phyloP scores from a whole-genome alignment of 768 basidiomycete species.

The Russula sp. region DNA sequence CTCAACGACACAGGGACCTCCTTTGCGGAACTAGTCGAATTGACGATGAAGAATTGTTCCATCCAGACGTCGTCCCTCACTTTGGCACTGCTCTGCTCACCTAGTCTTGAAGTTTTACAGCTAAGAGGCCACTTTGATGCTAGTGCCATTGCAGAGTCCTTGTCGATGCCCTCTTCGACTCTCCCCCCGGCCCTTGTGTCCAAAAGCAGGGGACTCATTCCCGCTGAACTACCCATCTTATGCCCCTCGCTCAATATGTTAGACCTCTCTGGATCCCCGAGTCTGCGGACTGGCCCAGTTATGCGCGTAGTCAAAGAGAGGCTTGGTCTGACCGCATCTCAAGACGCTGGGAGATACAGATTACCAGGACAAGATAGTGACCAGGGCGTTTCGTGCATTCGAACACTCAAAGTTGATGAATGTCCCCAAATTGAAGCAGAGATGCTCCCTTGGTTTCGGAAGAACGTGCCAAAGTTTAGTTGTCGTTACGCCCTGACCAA shows the following conservation, averaged over 20 bases:
- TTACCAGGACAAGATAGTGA: not conserved
- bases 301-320: conserved; percentile 18
- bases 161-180: not conserved
- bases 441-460: conserved; percentile 19
- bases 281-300: conserved; percentile 15
- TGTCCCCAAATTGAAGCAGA: conserved; percentile 20
- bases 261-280: conserved; percentile 12
- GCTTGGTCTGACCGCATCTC: not conserved
- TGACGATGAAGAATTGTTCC: conserved; percentile 1
- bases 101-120: conserved; percentile 4
- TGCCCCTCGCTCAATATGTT: conserved; percentile 16
- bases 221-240: conserved; percentile 8
- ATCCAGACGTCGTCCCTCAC: not conserved
- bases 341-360: conserved; percentile 4
- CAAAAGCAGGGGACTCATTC: not conserved
- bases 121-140: not conserved
- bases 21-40: conserved; percentile 12
- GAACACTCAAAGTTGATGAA: conserved; percentile 12
- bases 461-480: conserved; percentile 12
- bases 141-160: not conserved
- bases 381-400: conserved; percentile 7
- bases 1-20: conserved; percentile 8
- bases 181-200: not conserved
- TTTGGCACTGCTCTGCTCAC: not conserved
- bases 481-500: conserved; percentile 7